Base-by-base conservation (phyloP, 805 yeast genomes). In the Sugiyamaella chiloensis region DNA sequence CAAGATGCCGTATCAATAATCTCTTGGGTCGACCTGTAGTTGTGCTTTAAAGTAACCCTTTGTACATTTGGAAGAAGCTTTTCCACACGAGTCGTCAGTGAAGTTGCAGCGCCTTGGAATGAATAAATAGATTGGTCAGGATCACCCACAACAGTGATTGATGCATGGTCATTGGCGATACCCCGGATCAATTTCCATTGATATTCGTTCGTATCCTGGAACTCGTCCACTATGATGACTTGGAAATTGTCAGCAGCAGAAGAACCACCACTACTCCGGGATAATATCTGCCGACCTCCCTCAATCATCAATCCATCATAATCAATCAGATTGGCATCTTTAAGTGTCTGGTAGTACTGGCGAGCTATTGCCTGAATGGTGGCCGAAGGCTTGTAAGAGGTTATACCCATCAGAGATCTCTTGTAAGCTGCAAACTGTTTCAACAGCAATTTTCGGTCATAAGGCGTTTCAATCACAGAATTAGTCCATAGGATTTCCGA, bases 91-190 rank as follows among this genome's bases (percentile, higher is more conserved):
- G 67, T 66, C 56, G 89, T 87, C 56, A 86, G 87, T 12, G 70
- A 66, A 1, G 83, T 70, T 26, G 80, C 80, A 0, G 97, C 96
- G 57, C 84, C 82, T 51, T 97, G 72, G 57, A 91, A 91, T 17
- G 42, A 40, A 62, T 91, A 91, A 19, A 91, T 91, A 59, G 96
- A 83, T 65, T 91, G 99, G 64, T 91, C 96, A 0, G 96, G 96
- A 61, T 91, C 99, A 1, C 99, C 99, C 1, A 93, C 97, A 1
- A 88, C 82, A 0, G 96, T 87, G 6, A 90, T 74, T 8, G 45
- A 36, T 23, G 48, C 24, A 43, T n/a, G 3, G 44, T 7, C 20
- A 19, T 26, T 20, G 5, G 44, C 37, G 16, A 35, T 17, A 20
- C 19, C 34, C 11, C 64, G 75, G 72, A 87, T 75, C 39, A 93